phyloP scores from a whole-genome alignment of 805 yeast genomes.

The Starmerella sirachaensis region DNA sequence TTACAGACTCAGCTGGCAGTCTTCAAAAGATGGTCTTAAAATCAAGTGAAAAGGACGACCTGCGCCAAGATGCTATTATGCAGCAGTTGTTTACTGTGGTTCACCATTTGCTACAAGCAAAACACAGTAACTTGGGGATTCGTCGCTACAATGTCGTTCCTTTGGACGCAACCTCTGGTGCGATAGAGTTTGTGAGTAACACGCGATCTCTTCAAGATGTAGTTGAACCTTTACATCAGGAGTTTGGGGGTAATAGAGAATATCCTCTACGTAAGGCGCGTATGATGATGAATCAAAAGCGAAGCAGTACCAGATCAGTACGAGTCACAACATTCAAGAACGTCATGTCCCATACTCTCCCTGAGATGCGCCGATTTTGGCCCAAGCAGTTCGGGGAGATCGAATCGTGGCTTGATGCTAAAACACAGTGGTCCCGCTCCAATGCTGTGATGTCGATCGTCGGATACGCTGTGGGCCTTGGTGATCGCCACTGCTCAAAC shows the following conservation, averaged over 20 bases:
- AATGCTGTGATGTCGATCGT: constrained; percentile 76
- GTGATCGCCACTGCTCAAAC: constrained; percentile 91
- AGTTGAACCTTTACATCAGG: constrained; percentile 55
- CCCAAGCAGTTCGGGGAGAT: constrained; percentile 53
- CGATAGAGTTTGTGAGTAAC: constrained; percentile 77
- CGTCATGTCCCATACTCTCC: constrained; percentile 43
- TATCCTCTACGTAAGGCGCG: constrained; percentile 38
- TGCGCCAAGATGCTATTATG: constrained; percentile 94
- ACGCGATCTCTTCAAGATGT: constrained; percentile 62
- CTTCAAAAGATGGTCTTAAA: constrained; percentile 54
- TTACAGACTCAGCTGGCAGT: constrained; percentile 47
- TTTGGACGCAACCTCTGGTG: constrained; percentile 73
- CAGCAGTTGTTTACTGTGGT: constrained; percentile 90
- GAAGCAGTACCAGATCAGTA: constrained; percentile 31
- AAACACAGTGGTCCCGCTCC: constrained; percentile 58
- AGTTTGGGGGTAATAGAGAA: constrained; percentile 32
- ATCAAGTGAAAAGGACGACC: constrained; percentile 70
- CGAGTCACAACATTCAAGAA: constrained; percentile 31
- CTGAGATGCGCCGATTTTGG: constrained; percentile 62
- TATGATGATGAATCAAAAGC: constrained; percentile 28
- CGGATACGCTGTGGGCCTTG: constrained; percentile 81
- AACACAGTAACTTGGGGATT: constrained; percentile 30
- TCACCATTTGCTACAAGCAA: constrained; percentile 36
- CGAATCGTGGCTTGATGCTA: constrained; percentile 58
- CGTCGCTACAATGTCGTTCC: constrained; percentile 87